Evolutionary conservation across 495 filamentous ascomycete species (phyloP).

Genomic region (Pseudoneurospora amorphoporcata): DNA sequence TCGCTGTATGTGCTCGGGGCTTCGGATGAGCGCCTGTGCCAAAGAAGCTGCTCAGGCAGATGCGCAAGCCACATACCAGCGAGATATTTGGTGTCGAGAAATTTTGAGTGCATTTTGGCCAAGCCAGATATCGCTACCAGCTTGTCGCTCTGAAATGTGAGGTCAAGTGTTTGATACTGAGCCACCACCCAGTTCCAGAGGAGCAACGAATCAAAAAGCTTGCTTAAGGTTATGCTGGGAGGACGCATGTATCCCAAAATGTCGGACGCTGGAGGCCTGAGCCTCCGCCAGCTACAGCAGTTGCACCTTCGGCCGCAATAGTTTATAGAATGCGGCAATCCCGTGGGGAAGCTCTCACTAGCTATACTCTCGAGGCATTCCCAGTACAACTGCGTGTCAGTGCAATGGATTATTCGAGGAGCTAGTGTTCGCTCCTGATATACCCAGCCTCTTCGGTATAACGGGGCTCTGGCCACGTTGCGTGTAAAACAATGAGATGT

Average conservation of each 20-base stretch:
- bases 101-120: background rate
- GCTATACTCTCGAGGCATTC: background rate
- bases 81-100: background rate
- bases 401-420: background rate
- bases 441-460: background rate
- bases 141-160: background rate
- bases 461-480: background rate
- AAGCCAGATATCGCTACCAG: background rate
- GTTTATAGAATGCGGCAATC: background rate
- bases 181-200: rapidly evolving
- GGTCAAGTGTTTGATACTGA: background rate
- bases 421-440: slow-evolving; percentile 2
- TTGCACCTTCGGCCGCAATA: no score
- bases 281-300: background rate
- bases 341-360: background rate
- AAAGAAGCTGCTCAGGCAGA: background rate
- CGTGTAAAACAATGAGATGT: background rate
- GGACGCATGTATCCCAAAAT: rapidly evolving
- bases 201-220: background rate
- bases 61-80: background rate
- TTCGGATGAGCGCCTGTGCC: background rate
- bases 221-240: rapidly evolving
- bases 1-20: background rate
- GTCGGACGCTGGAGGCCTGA: rapidly evolving
- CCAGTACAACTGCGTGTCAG: background rate